These are phyloP conservation scores for Phalaenopsis hybrid DNA, from an alignment of 116 monocot genomes.

Conservation along the genomic window DNA sequence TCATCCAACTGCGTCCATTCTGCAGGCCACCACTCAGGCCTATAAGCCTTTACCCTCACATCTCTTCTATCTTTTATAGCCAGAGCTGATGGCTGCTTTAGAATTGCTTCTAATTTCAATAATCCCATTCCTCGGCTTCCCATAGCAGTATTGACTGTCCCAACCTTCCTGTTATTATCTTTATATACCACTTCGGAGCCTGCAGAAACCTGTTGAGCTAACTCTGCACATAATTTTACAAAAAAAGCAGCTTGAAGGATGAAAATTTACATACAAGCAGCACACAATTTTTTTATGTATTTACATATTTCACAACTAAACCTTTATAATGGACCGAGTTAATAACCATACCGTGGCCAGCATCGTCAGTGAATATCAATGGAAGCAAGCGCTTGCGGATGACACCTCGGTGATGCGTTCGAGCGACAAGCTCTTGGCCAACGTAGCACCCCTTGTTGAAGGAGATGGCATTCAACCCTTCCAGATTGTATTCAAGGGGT, in stretches of 20 bases:
- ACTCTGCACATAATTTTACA: slow-evolving; percentile 26
- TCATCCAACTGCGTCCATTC: slow-evolving; percentile 60
- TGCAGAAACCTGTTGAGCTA: slow-evolving; percentile 51
- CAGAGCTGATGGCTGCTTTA: slow-evolving; percentile 35
- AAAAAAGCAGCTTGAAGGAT: background rate
- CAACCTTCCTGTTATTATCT: slow-evolving; percentile 61
- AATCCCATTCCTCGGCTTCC: slow-evolving; percentile 75
- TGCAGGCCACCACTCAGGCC: slow-evolving; percentile 89
- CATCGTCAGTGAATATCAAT: slow-evolving; percentile 42
- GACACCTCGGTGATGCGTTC: slow-evolving; percentile 89
- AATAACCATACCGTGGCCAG: slow-evolving; percentile 40
- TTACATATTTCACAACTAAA: too few species aligned
- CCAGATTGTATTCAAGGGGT: slow-evolving; percentile 90
- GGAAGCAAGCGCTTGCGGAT: slow-evolving; percentile 92
- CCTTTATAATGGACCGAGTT: background rate
- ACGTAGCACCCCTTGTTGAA: slow-evolving; percentile 97
- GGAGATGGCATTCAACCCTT: slow-evolving; percentile 78
- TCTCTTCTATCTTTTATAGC: slow-evolving; percentile 43
- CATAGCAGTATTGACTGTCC: slow-evolving; percentile 43
- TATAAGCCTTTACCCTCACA: slow-evolving; percentile 41
- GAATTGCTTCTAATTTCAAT: slow-evolving; percentile 56
- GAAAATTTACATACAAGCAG: too few species aligned
- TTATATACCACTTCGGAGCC: slow-evolving; percentile 55
- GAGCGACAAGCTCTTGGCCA: slow-evolving; percentile 89
- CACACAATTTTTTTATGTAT: background rate